A percentile compares a stretch with the other conserved stretches of the same genome.
Conservation (phyloP, 148 eudicot species). For the Salicornia ramosissima region DNA sequence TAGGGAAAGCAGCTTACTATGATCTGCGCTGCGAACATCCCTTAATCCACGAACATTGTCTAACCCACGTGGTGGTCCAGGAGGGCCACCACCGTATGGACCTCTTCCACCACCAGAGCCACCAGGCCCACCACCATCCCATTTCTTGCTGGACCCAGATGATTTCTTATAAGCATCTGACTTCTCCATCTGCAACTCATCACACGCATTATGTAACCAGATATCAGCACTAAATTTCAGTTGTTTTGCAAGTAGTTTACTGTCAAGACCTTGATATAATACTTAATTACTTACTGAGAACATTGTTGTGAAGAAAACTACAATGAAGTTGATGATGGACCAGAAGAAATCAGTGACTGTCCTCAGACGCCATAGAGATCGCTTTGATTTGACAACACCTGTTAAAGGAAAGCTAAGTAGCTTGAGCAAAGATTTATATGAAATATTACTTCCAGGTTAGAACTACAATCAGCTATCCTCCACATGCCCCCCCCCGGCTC, state of each 20-base stretch:
- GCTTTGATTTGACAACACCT: conserved; percentile 84
- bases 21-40: conserved; percentile 68
- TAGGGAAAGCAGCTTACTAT: conserved; percentile 48
- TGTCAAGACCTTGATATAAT: no score
- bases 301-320: conserved; percentile 74
- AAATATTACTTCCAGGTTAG: no score
- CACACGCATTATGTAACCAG: background rate
- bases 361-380: conserved; percentile 77
- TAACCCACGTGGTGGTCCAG: conserved; percentile 73
- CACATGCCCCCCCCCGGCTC: no score
- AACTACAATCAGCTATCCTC: background rate
- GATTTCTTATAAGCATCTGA: conserved; percentile 79
- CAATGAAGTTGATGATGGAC: conserved; percentile 55
- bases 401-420: conserved; percentile 7
- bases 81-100: conserved; percentile 88
- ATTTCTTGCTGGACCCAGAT: conserved; percentile 73
- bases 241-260: no score
- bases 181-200: conserved; percentile 68
- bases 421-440: background rate
- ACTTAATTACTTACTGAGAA: conserved; percentile 62
- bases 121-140: conserved; percentile 96
- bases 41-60: conserved; percentile 66
- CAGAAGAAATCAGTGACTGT: conserved; percentile 76
- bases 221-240: background rate
- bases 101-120: conserved; percentile 90